A percentile compares a stretch with the other conserved stretches of the same genome.
These are phyloP conservation scores for Ambrosia artemisiifolia DNA, from an alignment of 129 eudicot genomes.

Conservation along the genomic window DNA sequence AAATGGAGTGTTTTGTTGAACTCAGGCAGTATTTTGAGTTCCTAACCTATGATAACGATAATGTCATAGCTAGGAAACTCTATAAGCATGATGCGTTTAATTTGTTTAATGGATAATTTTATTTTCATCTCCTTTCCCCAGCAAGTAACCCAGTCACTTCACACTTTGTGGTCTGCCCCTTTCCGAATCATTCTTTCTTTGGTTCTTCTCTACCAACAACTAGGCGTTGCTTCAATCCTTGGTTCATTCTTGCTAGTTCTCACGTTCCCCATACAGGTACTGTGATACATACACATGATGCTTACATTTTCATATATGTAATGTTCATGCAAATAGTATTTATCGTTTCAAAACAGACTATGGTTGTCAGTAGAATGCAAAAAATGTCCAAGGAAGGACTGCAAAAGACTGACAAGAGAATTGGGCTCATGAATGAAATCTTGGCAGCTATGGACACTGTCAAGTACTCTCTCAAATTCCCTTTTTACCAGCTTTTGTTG, in stretches of 20 bases:
- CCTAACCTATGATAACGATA: neutral
- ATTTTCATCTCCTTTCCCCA: conserved; percentile 30
- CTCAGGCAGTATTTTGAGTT: neutral
- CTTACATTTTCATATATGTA: neutral
- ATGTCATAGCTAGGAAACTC: neutral
- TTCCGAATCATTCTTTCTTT: conserved; percentile 77
- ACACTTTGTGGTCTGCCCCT: conserved; percentile 91
- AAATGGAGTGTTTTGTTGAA: conserved; percentile 4
- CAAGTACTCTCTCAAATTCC: conserved; percentile 42
- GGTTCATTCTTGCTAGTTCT: conserved; percentile 73
- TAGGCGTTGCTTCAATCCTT: conserved; percentile 88
- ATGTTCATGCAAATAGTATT: neutral
- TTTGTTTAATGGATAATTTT: conserved; percentile 4
- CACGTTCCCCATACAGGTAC: conserved; percentile 92
- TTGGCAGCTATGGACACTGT: conserved; percentile 98
- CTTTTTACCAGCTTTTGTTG: neutral
- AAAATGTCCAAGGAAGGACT: conserved; percentile 85
- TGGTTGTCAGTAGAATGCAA: conserved; percentile 85
- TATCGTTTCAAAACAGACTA: conserved; percentile 50
- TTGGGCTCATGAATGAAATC: conserved; percentile 91
- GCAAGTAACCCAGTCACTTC: conserved; percentile 89
- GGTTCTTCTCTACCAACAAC: conserved; percentile 84
- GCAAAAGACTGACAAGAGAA: conserved; percentile 87
- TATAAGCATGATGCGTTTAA: neutral
- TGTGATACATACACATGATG: neutral